Percentiles rank a stretch among this genome's conserved stretches.
Conservation (phyloP, 805 yeast species). For the Brettanomyces anomalus region DNA sequence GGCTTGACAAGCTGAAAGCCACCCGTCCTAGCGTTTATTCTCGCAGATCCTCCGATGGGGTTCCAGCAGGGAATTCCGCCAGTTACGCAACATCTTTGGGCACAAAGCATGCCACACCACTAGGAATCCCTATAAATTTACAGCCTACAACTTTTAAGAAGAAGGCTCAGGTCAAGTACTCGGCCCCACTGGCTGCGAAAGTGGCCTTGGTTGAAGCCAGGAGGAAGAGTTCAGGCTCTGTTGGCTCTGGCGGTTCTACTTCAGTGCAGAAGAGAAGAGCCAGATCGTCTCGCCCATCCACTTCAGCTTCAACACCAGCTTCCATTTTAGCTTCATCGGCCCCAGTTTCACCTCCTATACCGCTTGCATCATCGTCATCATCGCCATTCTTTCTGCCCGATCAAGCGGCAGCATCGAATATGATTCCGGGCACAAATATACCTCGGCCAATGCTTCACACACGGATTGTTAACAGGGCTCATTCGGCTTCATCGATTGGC, state of each 20-base stretch:
- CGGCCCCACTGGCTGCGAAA: neutral
- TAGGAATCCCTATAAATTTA: no score
- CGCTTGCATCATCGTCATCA: neutral
- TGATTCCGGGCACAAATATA: conserved; percentile 53
- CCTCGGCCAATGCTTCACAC: conserved; percentile 41
- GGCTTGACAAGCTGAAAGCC: conserved; percentile 20
- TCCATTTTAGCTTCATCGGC: neutral
- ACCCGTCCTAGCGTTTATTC: neutral
- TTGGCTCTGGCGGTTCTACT: no score
- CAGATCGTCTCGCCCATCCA: neutral
- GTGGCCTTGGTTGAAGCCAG: neutral
- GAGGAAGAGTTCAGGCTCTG: neutral
- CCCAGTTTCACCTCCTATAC: no score
- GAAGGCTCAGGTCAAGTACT: no score
- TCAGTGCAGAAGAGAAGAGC: neutral
- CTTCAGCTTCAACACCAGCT: neutral
- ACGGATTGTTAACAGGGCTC: conserved; percentile 11
- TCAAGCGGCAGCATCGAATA: conserved; percentile 19
- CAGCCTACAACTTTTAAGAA: no score
- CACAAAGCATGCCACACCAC: no score
- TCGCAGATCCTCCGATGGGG: no score
- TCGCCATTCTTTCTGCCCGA: neutral
- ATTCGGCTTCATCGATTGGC: conserved; percentile 4
- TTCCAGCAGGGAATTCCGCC: neutral
- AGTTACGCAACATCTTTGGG: no score